Conservation (phyloP, 306 rosid genomes). For the Macrotyloma uniflorum region DNA sequence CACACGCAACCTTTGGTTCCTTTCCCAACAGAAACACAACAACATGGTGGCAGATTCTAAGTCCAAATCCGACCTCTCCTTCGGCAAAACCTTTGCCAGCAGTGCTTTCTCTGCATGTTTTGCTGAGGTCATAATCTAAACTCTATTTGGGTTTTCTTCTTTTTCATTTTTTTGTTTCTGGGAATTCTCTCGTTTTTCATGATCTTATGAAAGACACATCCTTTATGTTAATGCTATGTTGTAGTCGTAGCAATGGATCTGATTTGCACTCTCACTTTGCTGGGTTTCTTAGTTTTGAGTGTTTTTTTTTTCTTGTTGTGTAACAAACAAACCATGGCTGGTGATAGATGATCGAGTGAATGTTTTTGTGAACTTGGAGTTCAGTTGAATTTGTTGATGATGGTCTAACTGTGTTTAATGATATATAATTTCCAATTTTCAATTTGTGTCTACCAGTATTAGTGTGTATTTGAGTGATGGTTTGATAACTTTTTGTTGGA, state of each 20-base stretch:
- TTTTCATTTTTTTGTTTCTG: neutral
- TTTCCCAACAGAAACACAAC: neutral
- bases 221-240: neutral
- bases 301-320: neutral
- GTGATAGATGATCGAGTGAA: neutral
- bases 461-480: neutral
- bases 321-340: neutral
- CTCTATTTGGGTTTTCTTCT: neutral
- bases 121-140: conserved; percentile 58
- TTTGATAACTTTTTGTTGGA: neutral
- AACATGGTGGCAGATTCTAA: conserved; percentile 67
- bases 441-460: neutral
- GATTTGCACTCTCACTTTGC: neutral
- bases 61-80: conserved; percentile 67
- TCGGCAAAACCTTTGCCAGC: conserved; percentile 62
- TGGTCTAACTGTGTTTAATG: neutral
- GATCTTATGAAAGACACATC: neutral
- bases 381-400: neutral
- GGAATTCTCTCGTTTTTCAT: neutral
- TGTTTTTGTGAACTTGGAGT: neutral
- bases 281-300: neutral
- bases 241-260: neutral
- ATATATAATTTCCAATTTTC: neutral
- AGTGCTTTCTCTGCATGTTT: conserved; percentile 79
- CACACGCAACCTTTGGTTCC: conserved; percentile 12